Evolutionary conservation across 495 filamentous ascomycete genomes (phyloP), one percentile per base, ranked within the genome.

Genomic region (Copromyces sp.): DNA sequence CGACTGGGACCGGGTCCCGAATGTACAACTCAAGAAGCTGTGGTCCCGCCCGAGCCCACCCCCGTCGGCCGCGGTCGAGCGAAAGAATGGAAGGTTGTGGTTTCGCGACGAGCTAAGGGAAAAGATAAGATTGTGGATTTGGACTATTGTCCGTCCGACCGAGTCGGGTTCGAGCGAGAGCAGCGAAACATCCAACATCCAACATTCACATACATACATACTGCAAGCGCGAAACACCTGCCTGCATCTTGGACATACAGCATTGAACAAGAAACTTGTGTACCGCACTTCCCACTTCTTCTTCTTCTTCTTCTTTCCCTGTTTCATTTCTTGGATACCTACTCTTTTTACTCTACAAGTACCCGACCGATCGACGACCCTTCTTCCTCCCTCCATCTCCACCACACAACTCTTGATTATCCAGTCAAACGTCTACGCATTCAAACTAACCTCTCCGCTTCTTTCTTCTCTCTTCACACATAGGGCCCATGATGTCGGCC

Each of bases 401-500:
- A 24, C 61, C 61, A 47, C 11, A n/a, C 39, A 17, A 17, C 9
- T 29, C 37, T 11, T 24, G 24, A 29, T 20, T 16, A 38, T 11
- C 35, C 3, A 37, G 35, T 73, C 39, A 32, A 9, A 71, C 35
- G 5, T 37, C 45, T 42, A 69, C 69, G 4, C 70, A 14, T 39
- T 14, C 11, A 61, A 61, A 38, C 68, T 37, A 68, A 72, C 37
- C 24, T 69, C 39, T 39, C 32, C 70, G 35, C 59, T 71, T 71
- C 71, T 69, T n/a, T 61, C 24, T 65, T 53, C 35, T 42, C 41
- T 61, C 61, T 45, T 76, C 74, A 73, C 74, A 73, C 76, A 83
- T 37, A 37, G 76, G 73, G 32, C 75, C 75, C 73, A 76, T 80
- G 70, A 80, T 78, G 72, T 75, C 77, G 11, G 74, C 75, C 69